Evolutionary conservation across 129 eudicot species (phyloP), one percentile per base, ranked within the genome.

Genomic region (Logfia minima): DNA sequence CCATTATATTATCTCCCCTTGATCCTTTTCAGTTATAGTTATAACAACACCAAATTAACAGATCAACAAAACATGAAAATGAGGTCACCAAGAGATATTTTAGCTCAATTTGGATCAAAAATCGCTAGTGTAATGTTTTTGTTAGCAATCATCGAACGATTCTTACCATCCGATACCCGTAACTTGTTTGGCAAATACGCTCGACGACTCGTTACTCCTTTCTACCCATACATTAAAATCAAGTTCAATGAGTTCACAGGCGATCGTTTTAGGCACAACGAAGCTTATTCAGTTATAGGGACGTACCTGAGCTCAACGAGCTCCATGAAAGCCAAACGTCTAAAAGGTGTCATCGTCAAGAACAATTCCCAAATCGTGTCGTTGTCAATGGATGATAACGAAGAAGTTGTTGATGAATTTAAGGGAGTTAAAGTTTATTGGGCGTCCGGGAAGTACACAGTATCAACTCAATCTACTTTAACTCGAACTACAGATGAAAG

Each of bases 361-460:
- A 53, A 64, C 39, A 74, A 58, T 2, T 35, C 83, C 13, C 67
- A 81, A 1, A 13, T 84, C 21, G 29, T 85, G 8, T 71, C 77
- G 0, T 75, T 88, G 35, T 79, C 81, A 11, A 68, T 85, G 80
- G 92, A 79, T 52, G 90, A 85, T 41, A 32, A 81, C 24, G 87
- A 89, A 72, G 88, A 86, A 31, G 85, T 86, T 1, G 67, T 24
- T 1, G 88, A 89, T 74, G 85, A 72, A 0, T 89, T 68, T 48
- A n/a, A 86, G 1, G 94, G 94, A 0, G 84, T 78, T 5, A 80
- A 86, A 67, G 80, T 89, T 11, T 70, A 77, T 77, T 89, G 94
- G 94, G 60, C 52, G 32, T 72, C 83, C 1, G 68, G 79, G 17
- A 80, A 67, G 64, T 59, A 31, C 13, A 2, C 14, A 6, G 6